These are phyloP conservation scores for Pyrenochaeta sp. DNA, from an alignment of 2,329 filamentous ascomycete species.

Conservation along the genomic window DNA sequence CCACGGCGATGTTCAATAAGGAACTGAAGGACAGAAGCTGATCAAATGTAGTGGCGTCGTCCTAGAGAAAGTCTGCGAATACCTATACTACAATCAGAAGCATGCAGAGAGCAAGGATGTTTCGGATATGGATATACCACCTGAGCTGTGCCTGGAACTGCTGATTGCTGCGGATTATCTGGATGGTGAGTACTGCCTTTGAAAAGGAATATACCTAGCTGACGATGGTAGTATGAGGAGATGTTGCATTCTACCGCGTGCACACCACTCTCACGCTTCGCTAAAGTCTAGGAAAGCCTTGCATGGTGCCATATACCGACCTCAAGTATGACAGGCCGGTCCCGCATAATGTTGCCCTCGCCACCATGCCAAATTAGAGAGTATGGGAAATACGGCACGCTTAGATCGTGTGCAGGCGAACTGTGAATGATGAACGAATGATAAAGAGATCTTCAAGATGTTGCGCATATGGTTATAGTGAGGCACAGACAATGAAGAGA, in stretches of 20 bases:
- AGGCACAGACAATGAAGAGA: not conserved
- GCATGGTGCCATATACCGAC: not conserved
- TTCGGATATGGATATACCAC: conserved; percentile 81
- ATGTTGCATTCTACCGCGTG: not conserved
- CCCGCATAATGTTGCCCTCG: not conserved
- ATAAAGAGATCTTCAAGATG: not conserved
- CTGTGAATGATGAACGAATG: not conserved
- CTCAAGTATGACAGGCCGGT: not conserved
- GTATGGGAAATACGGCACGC: not conserved
- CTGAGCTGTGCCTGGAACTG: conserved; percentile 79
- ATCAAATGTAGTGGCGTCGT: conserved; percentile 67
- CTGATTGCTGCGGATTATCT: conserved; percentile 81
- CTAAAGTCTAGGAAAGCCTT: not conserved
- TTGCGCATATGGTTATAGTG: not conserved
- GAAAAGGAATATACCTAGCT: not conserved
- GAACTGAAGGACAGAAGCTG: conserved; percentile 3
- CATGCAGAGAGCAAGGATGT: conserved; percentile 75
- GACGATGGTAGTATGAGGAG: conserved; percentile 4
- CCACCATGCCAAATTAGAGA: not conserved
- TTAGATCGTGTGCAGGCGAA: not conserved
- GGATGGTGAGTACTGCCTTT: conserved; percentile 43
- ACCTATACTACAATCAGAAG: conserved; percentile 83
- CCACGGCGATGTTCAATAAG: not conserved
- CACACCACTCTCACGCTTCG: not conserved
- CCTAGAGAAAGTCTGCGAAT: conserved; percentile 82